Base-by-base conservation (phyloP, 495 filamentous ascomycete species). In the Opeltia flavorubescens region DNA sequence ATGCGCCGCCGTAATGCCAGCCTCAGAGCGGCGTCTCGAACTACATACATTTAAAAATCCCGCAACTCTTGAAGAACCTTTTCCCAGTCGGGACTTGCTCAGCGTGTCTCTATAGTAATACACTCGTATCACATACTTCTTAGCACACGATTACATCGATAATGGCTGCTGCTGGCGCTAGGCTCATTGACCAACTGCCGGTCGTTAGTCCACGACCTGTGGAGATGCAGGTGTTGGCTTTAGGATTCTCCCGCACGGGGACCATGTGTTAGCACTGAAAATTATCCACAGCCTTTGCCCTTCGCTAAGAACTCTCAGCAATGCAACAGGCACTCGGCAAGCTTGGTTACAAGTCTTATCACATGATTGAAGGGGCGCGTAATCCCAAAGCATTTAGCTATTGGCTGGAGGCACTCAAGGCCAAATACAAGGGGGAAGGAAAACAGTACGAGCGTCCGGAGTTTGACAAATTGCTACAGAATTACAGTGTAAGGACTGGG, bases 171-270 rank as follows among this genome's bases (percentile, higher is more conserved):
- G n/a, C n/a, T n/a, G n/a, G n/a, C n/a, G n/a, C n/a, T n/a, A n/a
- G n/a, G 30, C 30, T 33, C 9, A 33, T 33, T n/a, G 30, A 33
- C 30, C 9, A 9, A 9, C 30, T 33, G 9, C 30, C 30, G 9
- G 9, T n/a, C 30, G 30, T 33, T n/a, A 9, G 9, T n/a, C 30
- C 30, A 33, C 70, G 78, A 23, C 72, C 67, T 24, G 77, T 81
- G 42, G 77, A 77, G 17, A 80, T 83, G 75, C 70, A 74, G 58
- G 77, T 81, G 43, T 66, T 82, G 27, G 69, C 69, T 46, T 66
- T 81, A 5, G 76, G 78, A 42, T 67, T 81, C 21, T 70, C 73
- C 45, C 64, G 78, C 53, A 81, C 78, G 18, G 77, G 76, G 58
- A 81, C 78, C 18, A 18, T 56, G 75, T 33, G 30, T 81, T 75